Conservation (phyloP, 2,329 filamentous ascomycete genomes). For the Sporothrix mexicana region DNA sequence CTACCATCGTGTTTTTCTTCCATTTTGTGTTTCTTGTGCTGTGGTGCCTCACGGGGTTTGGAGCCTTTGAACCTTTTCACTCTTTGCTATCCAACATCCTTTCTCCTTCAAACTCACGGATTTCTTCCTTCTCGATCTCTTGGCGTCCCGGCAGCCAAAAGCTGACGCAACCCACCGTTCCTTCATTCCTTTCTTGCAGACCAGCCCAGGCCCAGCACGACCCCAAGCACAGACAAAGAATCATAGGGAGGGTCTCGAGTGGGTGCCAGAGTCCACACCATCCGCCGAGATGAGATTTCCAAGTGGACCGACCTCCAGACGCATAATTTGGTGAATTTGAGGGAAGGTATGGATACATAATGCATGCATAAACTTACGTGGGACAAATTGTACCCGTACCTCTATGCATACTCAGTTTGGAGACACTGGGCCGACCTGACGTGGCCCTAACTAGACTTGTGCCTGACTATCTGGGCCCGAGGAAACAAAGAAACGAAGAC, state of each 20-base stretch:
- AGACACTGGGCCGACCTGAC: neutral
- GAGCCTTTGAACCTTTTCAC: neutral
- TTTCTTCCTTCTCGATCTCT: conserved; percentile 19
- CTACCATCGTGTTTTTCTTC: conserved; percentile 13
- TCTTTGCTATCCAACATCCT: neutral
- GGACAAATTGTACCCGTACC: neutral
- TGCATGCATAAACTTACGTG: neutral
- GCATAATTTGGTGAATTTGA: too few species aligned
- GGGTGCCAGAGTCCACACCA: conserved; percentile 13
- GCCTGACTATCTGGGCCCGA: conserved; percentile 20
- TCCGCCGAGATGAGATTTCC: conserved; percentile 23
- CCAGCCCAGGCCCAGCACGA: neutral
- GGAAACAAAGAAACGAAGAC: neutral
- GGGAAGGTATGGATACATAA: neutral
- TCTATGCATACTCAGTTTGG: too few species aligned
- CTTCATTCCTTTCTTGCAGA: conserved; percentile 10
- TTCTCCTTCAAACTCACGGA: neutral
- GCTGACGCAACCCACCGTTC: conserved; percentile 23
- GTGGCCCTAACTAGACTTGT: conserved; percentile 27
- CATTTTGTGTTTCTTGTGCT: neutral
- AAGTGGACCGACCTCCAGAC: conserved; percentile 17
- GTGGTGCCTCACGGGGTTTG: neutral
- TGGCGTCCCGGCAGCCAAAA: conserved; percentile 23
- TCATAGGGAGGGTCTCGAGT: neutral
- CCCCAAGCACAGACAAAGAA: conserved; percentile 11